Base-by-base conservation (phyloP, 495 filamentous ascomycete genomes). In the Lophium mytilinum region DNA sequence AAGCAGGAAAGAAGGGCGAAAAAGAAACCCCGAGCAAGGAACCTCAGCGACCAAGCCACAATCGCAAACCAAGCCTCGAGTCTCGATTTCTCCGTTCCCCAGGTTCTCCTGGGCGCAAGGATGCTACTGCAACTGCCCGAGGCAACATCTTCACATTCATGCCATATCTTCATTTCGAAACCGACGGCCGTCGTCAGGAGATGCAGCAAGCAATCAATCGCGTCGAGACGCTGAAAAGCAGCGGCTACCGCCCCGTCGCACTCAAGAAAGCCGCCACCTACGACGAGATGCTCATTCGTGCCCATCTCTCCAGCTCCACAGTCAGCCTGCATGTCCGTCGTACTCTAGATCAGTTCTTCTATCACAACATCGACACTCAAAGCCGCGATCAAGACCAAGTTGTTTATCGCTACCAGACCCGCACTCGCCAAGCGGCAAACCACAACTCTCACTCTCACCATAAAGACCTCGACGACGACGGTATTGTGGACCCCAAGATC, bases 91-190 rank as follows among this genome's bases (percentile, higher is more conserved):
- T 62, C 37, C 17, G 63, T 35, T 62, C 58, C 4, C 63, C 63
- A n/a, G 63, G 63, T 1, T 62, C 58, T n/a, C 63, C 63, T 1
- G 63, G 59, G 15, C 41, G 63, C 30, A 62, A 59, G 50, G 62
- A 66, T 45, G 51, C 63, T 12, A 59, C 52, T 8, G 42, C 46
- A 11, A 46, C 58, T 41, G 64, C 68, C 9, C 65, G 65, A 37
- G 73, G 71, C 9, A 77, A 84, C 52, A 78, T 84, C 51, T 81
- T 82, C 40, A 69, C 82, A 14, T 84, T 81, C 63, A 85, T 87
- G 83, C 84, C 84, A 1, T 87, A 83, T 61, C 68, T 86, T 14
- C 83, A 86, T 66, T 87, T 83, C 53, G 84, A 87, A 59, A 84
- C 80, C 3, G 74, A 78, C 19, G 70, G 75, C 41, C 69, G 78